A percentile compares a stretch with the other conserved stretches of the same genome.
These are phyloP conservation scores for Boletus vinaceobasis DNA, from an alignment of 768 basidiomycete species.

Conservation along the genomic window DNA sequence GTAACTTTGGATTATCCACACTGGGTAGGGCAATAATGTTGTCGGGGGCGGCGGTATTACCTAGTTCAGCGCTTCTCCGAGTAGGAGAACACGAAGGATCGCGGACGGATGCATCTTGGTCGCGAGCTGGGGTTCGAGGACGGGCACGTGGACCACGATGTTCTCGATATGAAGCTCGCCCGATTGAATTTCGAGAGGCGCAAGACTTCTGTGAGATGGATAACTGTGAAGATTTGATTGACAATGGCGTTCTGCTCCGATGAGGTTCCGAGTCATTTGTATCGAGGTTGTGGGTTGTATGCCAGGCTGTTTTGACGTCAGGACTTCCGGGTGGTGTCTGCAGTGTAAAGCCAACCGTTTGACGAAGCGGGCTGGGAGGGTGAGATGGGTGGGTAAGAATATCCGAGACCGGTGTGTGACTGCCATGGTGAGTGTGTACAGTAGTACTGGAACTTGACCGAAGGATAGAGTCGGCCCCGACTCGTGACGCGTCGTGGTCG, in stretches of 20 bases:
- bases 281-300: not conserved
- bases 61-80: not conserved
- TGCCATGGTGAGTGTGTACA: not conserved
- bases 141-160: conserved; percentile 16
- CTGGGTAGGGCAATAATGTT: conserved; percentile 4
- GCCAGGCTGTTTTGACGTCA: not conserved
- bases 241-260: conserved; percentile 10
- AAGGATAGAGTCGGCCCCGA: not conserved
- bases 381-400: not conserved
- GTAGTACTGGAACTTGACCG: not conserved
- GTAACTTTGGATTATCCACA: conserved; percentile 1
- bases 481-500: not conserved
- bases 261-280: not conserved
- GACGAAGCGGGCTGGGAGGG: not conserved
- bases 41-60: not conserved
- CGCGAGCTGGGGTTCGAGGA: conserved; percentile 6
- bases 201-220: conserved; percentile 16
- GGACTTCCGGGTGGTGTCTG: not conserved
- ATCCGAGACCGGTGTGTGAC: not conserved
- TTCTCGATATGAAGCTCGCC: conserved; percentile 21
- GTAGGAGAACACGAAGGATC: not conserved
- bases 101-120: not conserved
- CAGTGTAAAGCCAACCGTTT: not conserved
- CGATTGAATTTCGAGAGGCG: conserved; percentile 16
- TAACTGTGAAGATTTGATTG: conserved; percentile 10